Evolutionary conservation across 345 rosid species (phyloP), one percentile per base, ranked within the genome.

Genomic region (Populus euphratica): DNA sequence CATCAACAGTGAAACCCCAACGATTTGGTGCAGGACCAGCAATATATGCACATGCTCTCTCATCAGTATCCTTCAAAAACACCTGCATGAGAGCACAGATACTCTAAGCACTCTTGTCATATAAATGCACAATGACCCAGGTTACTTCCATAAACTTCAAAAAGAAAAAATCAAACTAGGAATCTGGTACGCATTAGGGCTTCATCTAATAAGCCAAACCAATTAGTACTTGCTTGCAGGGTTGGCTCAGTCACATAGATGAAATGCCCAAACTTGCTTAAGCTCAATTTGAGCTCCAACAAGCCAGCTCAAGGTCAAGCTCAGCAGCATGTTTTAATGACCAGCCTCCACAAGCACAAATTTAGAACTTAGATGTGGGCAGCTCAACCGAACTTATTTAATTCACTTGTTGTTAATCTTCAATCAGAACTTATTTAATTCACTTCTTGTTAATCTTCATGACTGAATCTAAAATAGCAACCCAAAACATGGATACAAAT

Each of bases 21-120:
- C 98, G 96, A 67, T 94, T 96, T 56, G 99, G 98, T n/a, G 98
- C 99, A 77, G 99, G 98, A 79, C 99, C 99, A 2, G 98, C 97
- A 82, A 96, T 92, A 83, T 96, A 96, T 59, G 98, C 99, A 79
- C 99, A 94, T 65, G 99, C 99, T 87, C 99, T 91, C 85, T 96
- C 99, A 81, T 96, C 99, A 5, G 98, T 96, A 81, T 96, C 99
- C 86, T 94, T 92, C 89, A 96, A 84, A 87, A 89, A 90, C 74
- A 94, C 98, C 99, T 96, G 86, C 73, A 68, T 79, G 81, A 65
- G 78, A 70, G 69, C 52, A 77, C 54, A 72, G 29, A 79, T 71
- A 77, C 78, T 27, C 17, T 52, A 54, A 81, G 36, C 47, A 50
- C 29, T 65, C 35, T 74, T 66, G 43, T 44, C 68, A 23, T 71